Conservation (phyloP, 768 basidiomycete species). For the Mycena capillaripes region DNA sequence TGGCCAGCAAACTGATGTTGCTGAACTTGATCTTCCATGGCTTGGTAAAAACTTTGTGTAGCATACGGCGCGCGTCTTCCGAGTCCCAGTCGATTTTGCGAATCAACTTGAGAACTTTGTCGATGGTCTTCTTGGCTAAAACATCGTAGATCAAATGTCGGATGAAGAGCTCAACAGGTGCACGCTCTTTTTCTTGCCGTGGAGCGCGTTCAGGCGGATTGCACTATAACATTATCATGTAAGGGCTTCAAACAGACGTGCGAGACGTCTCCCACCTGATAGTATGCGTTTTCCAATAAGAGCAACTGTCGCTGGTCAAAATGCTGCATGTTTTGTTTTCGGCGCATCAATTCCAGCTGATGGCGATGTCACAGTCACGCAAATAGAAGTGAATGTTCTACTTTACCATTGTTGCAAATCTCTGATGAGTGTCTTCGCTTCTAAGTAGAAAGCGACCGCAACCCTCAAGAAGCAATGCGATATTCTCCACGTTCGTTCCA, state of each 20-base stretch:
- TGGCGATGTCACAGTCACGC: conserved; percentile 4
- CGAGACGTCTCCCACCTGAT: conserved; percentile 72
- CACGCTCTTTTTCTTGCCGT: conserved; percentile 86
- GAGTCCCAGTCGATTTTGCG: conserved; percentile 99
- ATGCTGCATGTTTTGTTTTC: conserved; percentile 94
- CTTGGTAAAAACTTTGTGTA: conserved; percentile 95
- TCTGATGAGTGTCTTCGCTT: conserved; percentile 88
- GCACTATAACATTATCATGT: conserved; percentile 65
- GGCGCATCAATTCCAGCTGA: conserved; percentile 93
- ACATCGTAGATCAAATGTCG: conserved; percentile 96
- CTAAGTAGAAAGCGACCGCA: conserved; percentile 94
- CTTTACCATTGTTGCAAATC: conserved; percentile 89
- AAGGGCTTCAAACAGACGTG: not conserved
- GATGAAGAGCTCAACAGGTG: conserved; percentile 93
- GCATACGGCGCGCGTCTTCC: conserved; percentile 65
- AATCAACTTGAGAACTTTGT: conserved; percentile 93
- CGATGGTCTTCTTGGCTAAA: conserved; percentile 92
- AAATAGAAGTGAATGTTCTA: not conserved
- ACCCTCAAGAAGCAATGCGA: conserved; percentile 91
- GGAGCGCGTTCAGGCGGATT: conserved; percentile 96
- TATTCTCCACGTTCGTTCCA: conserved; percentile 92
- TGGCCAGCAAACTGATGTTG: conserved; percentile 91
- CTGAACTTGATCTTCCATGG: conserved; percentile 98
- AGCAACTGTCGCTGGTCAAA: conserved; percentile 92
- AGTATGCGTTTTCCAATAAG: conserved; percentile 97